Evolutionary conservation across 306 rosid genomes (phyloP).

Genomic region (Betula pendula): DNA sequence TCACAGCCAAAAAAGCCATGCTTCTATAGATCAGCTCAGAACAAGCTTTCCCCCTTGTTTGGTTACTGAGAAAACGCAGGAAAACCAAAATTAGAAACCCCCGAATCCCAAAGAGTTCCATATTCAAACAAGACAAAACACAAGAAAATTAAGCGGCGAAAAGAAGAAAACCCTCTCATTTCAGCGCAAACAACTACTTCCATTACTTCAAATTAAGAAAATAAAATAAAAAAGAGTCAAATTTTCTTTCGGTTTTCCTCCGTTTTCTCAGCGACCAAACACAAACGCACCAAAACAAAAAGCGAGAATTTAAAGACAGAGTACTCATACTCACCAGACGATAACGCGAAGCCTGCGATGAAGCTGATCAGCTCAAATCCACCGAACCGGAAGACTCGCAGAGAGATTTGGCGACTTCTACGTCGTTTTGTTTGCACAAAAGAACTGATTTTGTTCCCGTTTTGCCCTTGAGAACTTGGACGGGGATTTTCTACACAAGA

Average conservation of each 20-base stretch:
- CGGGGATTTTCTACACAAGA: background rate
- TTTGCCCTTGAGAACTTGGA: constrained; percentile 26
- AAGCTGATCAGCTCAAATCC: constrained; percentile 19
- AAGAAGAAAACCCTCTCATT: background rate
- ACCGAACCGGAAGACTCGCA: background rate
- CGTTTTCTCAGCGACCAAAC: constrained; percentile 21
- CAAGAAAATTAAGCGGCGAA: background rate
- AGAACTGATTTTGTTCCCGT: constrained; percentile 3
- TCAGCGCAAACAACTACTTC: background rate
- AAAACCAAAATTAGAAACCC: background rate
- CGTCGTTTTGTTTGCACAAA: background rate
- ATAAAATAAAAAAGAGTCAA: background rate
- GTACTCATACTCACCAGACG: constrained; percentile 30
- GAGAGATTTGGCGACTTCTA: background rate
- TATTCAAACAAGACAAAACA: background rate
- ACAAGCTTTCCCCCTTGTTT: background rate
- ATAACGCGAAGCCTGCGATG: background rate
- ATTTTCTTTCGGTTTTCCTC: background rate
- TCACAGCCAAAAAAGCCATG: constrained; percentile 15
- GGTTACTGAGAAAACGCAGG: constrained; percentile 1
- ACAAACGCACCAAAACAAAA: background rate
- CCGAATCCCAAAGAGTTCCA: background rate
- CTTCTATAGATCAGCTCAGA: background rate
- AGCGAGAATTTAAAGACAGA: background rate
- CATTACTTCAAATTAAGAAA: background rate